These are phyloP conservation scores for Gyrodon lividus DNA, from an alignment of 768 basidiomycete species.

Conservation along the genomic window DNA sequence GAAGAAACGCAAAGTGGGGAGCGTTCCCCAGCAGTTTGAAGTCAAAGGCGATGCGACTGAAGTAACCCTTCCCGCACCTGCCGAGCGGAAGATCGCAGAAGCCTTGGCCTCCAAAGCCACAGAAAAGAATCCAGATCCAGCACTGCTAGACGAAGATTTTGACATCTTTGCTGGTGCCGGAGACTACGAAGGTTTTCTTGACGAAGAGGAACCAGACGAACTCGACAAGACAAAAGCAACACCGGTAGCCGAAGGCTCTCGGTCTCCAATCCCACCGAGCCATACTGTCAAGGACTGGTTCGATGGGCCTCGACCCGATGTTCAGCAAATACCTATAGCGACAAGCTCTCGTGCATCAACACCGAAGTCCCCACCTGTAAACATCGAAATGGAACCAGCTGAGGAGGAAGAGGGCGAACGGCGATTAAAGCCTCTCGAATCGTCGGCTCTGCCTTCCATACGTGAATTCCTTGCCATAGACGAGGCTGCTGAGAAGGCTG, in stretches of 20 bases:
- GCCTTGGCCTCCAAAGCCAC: constrained; percentile 8
- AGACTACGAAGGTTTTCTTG: constrained; percentile 73
- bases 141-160: constrained; percentile 53
- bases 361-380: constrained; percentile 12
- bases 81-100: background rate
- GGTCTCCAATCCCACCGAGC: constrained; percentile 2
- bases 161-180: constrained; percentile 88
- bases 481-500: constrained; percentile 56
- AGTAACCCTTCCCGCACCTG: background rate
- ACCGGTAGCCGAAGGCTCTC: constrained; percentile 9
- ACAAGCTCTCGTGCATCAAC: constrained; percentile 3
- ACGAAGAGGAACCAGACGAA: constrained; percentile 53
- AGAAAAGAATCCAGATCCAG: constrained; percentile 11
- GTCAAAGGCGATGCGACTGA: background rate
- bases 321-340: background rate
- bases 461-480: constrained; percentile 80
- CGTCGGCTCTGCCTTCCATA: constrained; percentile 83
- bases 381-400: constrained; percentile 4
- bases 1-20: constrained; percentile 57
- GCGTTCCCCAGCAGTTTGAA: constrained; percentile 17
- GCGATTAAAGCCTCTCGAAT: constrained; percentile 71
- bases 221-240: constrained; percentile 13
- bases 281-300: constrained; percentile 43
- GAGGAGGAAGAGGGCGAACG: constrained; percentile 40
- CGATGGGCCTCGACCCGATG: constrained; percentile 37